Evolutionary conservation across 805 yeast species (phyloP).

Genomic region (Wickerhamomyces pijperi): DNA sequence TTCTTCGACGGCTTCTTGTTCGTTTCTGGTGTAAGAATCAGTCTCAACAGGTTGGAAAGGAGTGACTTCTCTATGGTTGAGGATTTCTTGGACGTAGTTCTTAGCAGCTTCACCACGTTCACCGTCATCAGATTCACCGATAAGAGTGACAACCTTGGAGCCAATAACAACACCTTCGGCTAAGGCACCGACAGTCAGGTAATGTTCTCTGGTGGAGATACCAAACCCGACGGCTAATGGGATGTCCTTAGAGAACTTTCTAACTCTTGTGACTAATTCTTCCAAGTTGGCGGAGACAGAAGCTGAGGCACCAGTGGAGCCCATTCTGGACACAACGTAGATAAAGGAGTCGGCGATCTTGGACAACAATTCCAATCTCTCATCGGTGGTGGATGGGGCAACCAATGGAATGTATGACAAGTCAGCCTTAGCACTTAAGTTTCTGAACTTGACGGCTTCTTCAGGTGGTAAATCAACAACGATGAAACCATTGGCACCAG

Average conservation of each 20-base stretch:
- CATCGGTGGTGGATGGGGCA: constrained; percentile 94
- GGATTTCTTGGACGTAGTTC: constrained; percentile 56
- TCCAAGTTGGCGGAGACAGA: constrained; percentile 53
- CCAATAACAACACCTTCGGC: constrained; percentile 98
- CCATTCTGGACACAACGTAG: constrained; percentile 96
- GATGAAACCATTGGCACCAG: constrained; percentile 92
- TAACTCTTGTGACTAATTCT: constrained; percentile 61
- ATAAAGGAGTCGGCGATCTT: constrained; percentile 90
- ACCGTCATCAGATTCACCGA: constrained; percentile 54
- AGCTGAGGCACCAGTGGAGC: constrained; percentile 85
- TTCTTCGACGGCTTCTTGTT: constrained; percentile 35
- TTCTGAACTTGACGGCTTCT: constrained; percentile 84
- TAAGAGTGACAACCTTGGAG: constrained; percentile 62
- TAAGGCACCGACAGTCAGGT: constrained; percentile 58
- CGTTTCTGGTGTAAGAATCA: constrained; percentile 25
- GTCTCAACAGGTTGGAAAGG: constrained; percentile 15
- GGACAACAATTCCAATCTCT: constrained; percentile 66
- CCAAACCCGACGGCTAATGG: constrained; percentile 97
- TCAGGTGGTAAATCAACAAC: constrained; percentile 97
- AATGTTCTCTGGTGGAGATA: constrained; percentile 89
- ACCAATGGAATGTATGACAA: constrained; percentile 86
- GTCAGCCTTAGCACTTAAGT: constrained; percentile 53
- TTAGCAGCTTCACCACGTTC: constrained; percentile 51
- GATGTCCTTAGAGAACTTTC: constrained; percentile 60
- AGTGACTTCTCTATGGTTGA: constrained; percentile 41